Evolutionary conservation across 1,139 yeast species (phyloP), one percentile per base, ranked within the genome.

Genomic region (Yamadazyma diospyri): DNA sequence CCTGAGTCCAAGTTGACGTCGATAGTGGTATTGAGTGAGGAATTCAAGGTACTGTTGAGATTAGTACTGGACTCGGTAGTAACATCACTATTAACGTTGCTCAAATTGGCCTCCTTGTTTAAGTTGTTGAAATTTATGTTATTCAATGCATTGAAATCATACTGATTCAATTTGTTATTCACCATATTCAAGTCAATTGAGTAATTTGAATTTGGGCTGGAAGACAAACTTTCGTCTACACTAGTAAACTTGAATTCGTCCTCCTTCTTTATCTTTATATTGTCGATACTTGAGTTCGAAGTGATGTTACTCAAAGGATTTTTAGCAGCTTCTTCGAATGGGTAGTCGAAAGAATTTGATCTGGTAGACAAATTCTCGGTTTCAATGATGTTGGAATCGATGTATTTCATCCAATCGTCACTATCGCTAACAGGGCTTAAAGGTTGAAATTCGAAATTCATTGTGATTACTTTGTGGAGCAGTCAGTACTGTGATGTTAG

Each of bases 361-460:
- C 36, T 29, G 25, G 30, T 27, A 20, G 32, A 16, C 8, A 6
- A 6, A 18, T 6, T 18, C 6, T 6, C 9, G n/a, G 9, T 26
- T 8, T 27, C 30, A 15, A 33, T 25, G 6, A 31, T 34, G 12
- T 39, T 41, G 9, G 42, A 28, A 13, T 43, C 36, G 16, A 42
- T 35, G 28, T 39, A 40, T 18, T 37, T 39, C 33, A 43, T 27
- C 49, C 49, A 45, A 20, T 39, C 43, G 27, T 42, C 43, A 16
- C 35, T 35, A 25, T 43, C 47, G 27, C 44, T 38, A 10, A 40
- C 34, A 8, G 48, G 48, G 13, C 42, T 37, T 29, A 35, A 29
- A 2, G 40, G 40, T 30, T 31, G 35, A 19, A 31, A 23, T 10
- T 32, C 23, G 17, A 29, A 35, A 16, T 33, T 30, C 24, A 18